Evolutionary conservation across 108 stramenopile species (phyloP).

Genomic region (Pseudonitzschia multiseries): DNA sequence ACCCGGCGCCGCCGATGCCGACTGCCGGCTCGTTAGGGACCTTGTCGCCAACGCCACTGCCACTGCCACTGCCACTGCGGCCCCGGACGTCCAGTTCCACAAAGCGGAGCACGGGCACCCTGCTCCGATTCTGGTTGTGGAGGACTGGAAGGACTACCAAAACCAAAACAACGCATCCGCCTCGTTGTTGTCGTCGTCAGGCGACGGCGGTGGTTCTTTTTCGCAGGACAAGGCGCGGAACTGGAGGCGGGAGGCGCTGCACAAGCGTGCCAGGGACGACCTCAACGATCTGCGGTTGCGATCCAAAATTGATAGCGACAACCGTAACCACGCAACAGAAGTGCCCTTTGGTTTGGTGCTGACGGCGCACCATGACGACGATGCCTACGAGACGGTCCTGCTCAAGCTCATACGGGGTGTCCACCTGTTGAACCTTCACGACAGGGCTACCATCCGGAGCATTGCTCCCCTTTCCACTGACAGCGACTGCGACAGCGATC

Average conservation of each 20-base stretch:
- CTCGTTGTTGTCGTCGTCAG: no score
- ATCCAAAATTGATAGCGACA: conserved; percentile 2
- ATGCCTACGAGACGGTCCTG: conserved; percentile 77
- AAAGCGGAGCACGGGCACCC: no score
- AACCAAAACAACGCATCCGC: no score
- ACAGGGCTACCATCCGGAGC: not conserved
- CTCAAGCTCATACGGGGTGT: conserved; percentile 82
- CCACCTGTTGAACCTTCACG: conserved; percentile 64
- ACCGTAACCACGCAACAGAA: not conserved
- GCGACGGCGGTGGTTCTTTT: conserved; percentile 42
- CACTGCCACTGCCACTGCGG: not conserved
- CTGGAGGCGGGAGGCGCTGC: conserved; percentile 63
- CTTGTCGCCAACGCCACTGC: conserved; percentile 27
- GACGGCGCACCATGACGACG: conserved; percentile 86
- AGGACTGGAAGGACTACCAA: not conserved
- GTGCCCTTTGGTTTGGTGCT: conserved; percentile 56
- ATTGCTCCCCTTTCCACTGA: conserved; percentile 28
- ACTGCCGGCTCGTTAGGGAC: conserved; percentile 60
- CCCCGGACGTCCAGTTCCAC: no score
- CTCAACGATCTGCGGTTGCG: not conserved
- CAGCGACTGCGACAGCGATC: conserved; percentile 49
- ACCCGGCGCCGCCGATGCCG: conserved; percentile 61
- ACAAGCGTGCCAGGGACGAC: conserved; percentile 16
- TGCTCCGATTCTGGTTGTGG: not conserved
- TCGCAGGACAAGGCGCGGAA: conserved; percentile 79